Evolutionary conservation across 805 yeast genomes (phyloP).

Genomic region (Saccharomycopsis javanensis): DNA sequence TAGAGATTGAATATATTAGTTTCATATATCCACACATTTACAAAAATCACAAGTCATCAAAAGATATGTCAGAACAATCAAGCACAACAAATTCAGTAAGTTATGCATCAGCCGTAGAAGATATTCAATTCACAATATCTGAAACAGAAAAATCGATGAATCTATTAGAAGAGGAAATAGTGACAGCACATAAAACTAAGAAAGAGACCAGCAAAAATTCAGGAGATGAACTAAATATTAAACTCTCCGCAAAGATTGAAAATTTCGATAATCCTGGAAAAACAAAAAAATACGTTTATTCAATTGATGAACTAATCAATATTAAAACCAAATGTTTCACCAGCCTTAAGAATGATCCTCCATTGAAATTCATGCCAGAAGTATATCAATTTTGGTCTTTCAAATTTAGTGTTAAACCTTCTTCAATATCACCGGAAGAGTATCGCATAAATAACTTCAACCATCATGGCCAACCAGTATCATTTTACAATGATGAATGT

Average conservation of each 20-base stretch:
- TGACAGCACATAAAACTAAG: not conserved
- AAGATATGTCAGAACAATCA: not conserved
- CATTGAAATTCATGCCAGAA: not conserved
- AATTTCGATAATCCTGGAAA: not conserved
- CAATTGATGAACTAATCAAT: not conserved
- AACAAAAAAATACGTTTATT: not conserved
- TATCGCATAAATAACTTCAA: not conserved
- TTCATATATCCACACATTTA: not conserved
- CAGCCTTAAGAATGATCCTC: not conserved
- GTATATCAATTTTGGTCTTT: not conserved
- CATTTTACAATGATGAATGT: not conserved
- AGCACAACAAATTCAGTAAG: not conserved
- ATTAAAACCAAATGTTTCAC: not conserved
- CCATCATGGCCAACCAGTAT: not conserved
- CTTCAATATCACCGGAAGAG: not conserved
- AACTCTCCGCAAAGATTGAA: not conserved
- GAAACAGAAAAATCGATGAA: not conserved
- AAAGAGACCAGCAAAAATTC: not conserved
- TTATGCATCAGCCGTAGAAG: not conserved
- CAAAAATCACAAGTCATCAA: not conserved
- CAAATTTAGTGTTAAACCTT: not conserved
- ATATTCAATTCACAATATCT: not conserved
- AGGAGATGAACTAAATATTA: not conserved
- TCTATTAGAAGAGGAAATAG: not conserved
- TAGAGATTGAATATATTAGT: not conserved